Evolutionary conservation across 345 rosid genomes (phyloP), one percentile per base, ranked within the genome.

Genomic region (Trapa bicornis): DNA sequence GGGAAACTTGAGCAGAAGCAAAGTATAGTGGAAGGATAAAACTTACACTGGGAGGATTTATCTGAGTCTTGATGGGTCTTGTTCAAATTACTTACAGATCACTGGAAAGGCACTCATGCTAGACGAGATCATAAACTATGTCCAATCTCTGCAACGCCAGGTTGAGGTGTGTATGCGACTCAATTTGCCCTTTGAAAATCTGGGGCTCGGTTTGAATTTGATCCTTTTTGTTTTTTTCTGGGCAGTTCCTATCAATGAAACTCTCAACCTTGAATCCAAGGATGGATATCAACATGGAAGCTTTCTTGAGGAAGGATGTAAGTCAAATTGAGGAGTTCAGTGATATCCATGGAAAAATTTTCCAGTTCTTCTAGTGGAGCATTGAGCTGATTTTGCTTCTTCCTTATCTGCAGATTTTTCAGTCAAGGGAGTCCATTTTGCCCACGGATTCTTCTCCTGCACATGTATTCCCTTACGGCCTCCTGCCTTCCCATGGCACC

Each of bases 71-170:
- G 29, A 22, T 22, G 29, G 29, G 29, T 22, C 29, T 22, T 22
- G 29, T 22, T 60, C 33, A 52, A 56, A n/a, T 1, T 42, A 36
- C 37, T 66, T 67, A 37, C 72, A 85, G 89, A 87, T 93, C 13
- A 76, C 87, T 9, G 87, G 98, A 58, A 93, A 93, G 76, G 98
- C 98, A 0, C 85, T 87, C 47, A 93, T 93, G 98, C 92, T 93
- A 45, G 98, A 93, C 77, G 98, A 93, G 61, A 93, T 93, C 69
- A 93, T 93, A 37, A 93, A 90, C 73, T 93, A 93, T 64, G 98
- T 93, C 42, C 98, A 93, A 87, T 93, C 98, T 32, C 74, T 93
- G 74, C 98, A 93, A 78, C 80, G 84, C 41, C 98, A 93, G 78
- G 97, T 93, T 1, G 97, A 93, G 97, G 98, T 93, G 83, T 47